phyloP scores from a whole-genome alignment of 2,329 filamentous ascomycete genomes.

The Epichloe gansuensis region DNA sequence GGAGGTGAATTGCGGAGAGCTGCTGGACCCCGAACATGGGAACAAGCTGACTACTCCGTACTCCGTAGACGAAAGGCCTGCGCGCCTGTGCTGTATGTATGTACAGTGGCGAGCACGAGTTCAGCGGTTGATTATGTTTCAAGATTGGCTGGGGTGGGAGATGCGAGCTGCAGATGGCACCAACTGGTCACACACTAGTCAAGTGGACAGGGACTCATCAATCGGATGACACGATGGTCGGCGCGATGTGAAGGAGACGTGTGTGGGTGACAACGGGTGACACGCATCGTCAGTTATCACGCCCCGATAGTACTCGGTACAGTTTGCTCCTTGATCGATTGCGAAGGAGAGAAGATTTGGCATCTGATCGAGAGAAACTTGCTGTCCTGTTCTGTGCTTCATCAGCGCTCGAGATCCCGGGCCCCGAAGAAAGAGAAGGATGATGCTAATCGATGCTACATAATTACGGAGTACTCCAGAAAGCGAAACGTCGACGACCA shows the following conservation, averaged over 20 bases:
- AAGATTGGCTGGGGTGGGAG: conserved; percentile 37
- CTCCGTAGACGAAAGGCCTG: conserved; percentile 3
- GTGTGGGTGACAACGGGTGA: background rate
- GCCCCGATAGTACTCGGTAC: background rate
- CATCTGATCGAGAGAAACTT: background rate
- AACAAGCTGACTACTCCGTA: background rate
- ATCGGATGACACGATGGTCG: conserved; percentile 5
- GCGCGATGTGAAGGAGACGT: background rate
- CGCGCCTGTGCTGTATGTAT: too few species aligned
- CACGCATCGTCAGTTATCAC: background rate
- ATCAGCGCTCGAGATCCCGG: background rate
- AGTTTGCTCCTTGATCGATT: too few species aligned
- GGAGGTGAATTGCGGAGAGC: background rate
- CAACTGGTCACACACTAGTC: conserved; percentile 14
- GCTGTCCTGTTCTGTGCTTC: background rate
- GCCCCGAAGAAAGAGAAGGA: too few species aligned
- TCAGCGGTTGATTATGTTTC: conserved; percentile 34
- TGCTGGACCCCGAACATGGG: background rate
- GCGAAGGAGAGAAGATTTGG: too few species aligned
- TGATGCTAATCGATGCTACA: too few species aligned
- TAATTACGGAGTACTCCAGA: too few species aligned
- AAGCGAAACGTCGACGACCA: too few species aligned
- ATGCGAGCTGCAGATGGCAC: conserved; percentile 13
- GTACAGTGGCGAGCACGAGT: conserved; percentile 9
- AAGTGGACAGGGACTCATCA: conserved; percentile 8